Conservation (phyloP, 208 protist genomes). For the Naegleria gruberi region DNA sequence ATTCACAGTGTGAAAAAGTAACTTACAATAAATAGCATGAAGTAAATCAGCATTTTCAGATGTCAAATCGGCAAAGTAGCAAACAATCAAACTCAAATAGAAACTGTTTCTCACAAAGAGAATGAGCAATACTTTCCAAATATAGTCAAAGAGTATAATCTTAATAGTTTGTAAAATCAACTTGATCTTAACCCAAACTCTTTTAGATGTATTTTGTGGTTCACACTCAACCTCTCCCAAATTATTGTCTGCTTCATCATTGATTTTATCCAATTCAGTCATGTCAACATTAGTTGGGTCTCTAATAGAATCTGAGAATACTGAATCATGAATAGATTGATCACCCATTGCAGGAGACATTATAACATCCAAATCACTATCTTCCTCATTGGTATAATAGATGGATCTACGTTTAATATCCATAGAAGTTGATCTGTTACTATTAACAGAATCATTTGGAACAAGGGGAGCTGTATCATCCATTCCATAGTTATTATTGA, state of each 20-base stretch:
- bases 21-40: background rate
- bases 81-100: background rate
- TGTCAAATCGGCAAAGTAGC: background rate
- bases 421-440: no score
- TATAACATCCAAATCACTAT: background rate
- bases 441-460: no score
- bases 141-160: background rate
- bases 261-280: background rate
- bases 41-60: background rate
- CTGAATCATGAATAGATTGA: background rate
- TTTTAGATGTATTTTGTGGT: background rate
- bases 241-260: background rate
- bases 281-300: background rate
- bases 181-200: background rate
- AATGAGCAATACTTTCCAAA: background rate
- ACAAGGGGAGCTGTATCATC: no score
- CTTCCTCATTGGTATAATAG: background rate
- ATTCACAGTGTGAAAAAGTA: background rate
- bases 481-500: no score
- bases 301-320: background rate
- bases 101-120: background rate
- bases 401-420: no score
- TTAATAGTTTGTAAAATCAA: background rate
- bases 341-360: background rate
- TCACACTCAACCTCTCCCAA: background rate